phyloP scores from a whole-genome alignment of 495 filamentous ascomycete species.

The Hypoxylon cercidicola region DNA sequence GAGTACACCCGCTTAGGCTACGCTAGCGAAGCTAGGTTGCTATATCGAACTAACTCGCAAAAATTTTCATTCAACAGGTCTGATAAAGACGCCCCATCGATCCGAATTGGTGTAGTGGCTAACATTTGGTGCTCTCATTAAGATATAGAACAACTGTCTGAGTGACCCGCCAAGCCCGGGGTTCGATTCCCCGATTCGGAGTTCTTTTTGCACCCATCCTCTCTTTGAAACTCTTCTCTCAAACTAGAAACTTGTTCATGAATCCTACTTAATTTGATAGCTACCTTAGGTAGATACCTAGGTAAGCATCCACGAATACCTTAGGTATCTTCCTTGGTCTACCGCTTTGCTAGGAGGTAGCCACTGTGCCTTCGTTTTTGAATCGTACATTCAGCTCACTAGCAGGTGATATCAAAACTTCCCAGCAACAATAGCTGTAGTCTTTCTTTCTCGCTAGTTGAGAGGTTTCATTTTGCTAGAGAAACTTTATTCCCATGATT shows the following conservation, averaged over 20 bases:
- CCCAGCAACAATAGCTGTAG: neutral
- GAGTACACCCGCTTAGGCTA: neutral
- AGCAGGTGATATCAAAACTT: neutral
- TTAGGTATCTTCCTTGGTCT: too few species aligned
- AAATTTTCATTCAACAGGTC: neutral
- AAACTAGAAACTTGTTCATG: neutral
- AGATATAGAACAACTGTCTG: neutral
- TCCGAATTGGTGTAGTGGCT: slow-evolving; percentile 50
- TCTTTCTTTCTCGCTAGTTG: too few species aligned
- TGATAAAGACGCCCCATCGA: neutral
- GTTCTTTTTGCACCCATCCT: slow-evolving; percentile 14
- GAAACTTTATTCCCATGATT: too few species aligned
- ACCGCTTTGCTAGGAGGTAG: too few species aligned
- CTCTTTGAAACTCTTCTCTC: neutral
- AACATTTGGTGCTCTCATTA: slow-evolving; percentile 49
- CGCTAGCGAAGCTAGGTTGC: neutral
- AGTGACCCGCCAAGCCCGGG: slow-evolving; percentile 43
- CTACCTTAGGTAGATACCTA: too few species aligned
- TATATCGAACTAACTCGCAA: neutral
- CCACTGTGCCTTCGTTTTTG: too few species aligned
- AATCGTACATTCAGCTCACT: too few species aligned
- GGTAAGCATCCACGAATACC: too few species aligned
- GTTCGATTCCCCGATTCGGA: slow-evolving; percentile 52
- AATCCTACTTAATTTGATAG: neutral
- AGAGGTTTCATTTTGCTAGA: too few species aligned